A percentile compares a stretch with the other conserved stretches of the same genome.
These are phyloP conservation scores for Coemansia sp. DNA, from an alignment of 371 early-diverging fungal genomes.

Conservation along the genomic window DNA sequence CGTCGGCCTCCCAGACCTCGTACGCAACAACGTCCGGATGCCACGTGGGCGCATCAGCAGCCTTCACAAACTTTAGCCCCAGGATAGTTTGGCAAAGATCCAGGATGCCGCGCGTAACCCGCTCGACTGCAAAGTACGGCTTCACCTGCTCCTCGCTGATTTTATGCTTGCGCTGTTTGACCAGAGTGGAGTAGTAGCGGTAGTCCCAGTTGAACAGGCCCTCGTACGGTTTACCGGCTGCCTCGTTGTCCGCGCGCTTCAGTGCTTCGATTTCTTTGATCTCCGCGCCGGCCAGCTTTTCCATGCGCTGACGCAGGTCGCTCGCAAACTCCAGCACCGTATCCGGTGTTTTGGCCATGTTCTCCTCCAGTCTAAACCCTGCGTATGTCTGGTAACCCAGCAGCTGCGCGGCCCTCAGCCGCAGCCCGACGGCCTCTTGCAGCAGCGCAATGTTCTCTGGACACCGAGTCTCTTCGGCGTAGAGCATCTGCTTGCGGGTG, in stretches of 20 bases:
- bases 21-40: slow-evolving; percentile 62
- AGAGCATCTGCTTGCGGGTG: slow-evolving; percentile 56
- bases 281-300: slow-evolving; percentile 60
- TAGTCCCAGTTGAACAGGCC: slow-evolving; percentile 71
- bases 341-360: slow-evolving; percentile 80
- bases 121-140: slow-evolving; percentile 70
- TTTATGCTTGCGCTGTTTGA: slow-evolving; percentile 66
- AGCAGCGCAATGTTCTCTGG: slow-evolving; percentile 57
- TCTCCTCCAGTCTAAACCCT: slow-evolving; percentile 69
- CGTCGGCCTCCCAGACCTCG: slow-evolving; percentile 62
- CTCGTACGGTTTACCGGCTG: slow-evolving; percentile 31
- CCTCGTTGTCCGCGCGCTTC: slow-evolving; percentile 51
- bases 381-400: slow-evolving; percentile 77
- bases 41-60: slow-evolving; percentile 54
- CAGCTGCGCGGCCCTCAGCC: slow-evolving; percentile 62
- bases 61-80: slow-evolving; percentile 61
- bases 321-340: slow-evolving; percentile 66
- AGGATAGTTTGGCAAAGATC: slow-evolving; percentile 69
- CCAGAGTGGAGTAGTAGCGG: slow-evolving; percentile 66
- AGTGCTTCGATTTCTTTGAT: slow-evolving; percentile 56
- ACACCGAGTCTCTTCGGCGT: slow-evolving; percentile 60
- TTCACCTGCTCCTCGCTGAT: slow-evolving; percentile 75
- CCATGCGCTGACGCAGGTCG: slow-evolving; percentile 60
- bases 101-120: slow-evolving; percentile 65
- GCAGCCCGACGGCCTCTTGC: slow-evolving; percentile 57